Evolutionary conservation across 163 green algal species (phyloP).

Genomic region (Coccomyxa subellipsoidea): DNA sequence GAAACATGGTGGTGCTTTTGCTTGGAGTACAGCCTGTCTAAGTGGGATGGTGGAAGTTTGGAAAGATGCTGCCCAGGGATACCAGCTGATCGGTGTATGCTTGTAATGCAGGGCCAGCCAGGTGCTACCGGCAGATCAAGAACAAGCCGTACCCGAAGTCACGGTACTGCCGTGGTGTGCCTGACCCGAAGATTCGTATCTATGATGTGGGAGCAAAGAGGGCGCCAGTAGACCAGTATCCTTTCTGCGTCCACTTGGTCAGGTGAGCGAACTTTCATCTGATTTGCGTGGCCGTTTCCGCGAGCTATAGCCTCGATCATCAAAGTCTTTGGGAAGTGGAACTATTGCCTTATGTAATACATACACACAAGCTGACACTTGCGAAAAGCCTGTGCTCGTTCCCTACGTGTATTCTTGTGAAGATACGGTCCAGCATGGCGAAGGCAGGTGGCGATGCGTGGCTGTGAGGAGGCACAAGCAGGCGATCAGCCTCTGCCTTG

Average conservation of each 20-base stretch:
- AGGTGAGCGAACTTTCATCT: conserved; percentile 44
- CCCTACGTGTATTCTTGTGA: too few relatives aligned
- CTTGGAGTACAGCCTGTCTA: not conserved
- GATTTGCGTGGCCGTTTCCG: too few relatives aligned
- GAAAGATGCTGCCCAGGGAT: not conserved
- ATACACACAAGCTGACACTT: too few relatives aligned
- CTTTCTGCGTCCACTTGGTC: conserved; percentile 92
- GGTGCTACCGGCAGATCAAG: conserved; percentile 96
- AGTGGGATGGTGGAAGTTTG: not conserved
- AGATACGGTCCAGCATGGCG: too few relatives aligned
- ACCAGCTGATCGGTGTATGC: not conserved
- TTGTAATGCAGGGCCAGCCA: conserved; percentile 13
- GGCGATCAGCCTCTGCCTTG: too few relatives aligned
- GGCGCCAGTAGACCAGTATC: conserved; percentile 89
- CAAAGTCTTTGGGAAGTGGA: too few relatives aligned
- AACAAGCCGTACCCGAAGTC: conserved; percentile 99
- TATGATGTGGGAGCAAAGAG: conserved; percentile 97
- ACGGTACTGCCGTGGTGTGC: conserved; percentile 96
- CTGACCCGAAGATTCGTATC: conserved; percentile 99
- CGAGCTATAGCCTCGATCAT: too few relatives aligned
- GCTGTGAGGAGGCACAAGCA: too few relatives aligned
- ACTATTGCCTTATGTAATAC: too few relatives aligned
- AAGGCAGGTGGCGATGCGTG: too few relatives aligned
- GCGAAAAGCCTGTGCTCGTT: too few relatives aligned
- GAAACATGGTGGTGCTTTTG: not conserved